phyloP scores from a whole-genome alignment of 805 yeast species.

The Teunomyces aglyptinius region DNA sequence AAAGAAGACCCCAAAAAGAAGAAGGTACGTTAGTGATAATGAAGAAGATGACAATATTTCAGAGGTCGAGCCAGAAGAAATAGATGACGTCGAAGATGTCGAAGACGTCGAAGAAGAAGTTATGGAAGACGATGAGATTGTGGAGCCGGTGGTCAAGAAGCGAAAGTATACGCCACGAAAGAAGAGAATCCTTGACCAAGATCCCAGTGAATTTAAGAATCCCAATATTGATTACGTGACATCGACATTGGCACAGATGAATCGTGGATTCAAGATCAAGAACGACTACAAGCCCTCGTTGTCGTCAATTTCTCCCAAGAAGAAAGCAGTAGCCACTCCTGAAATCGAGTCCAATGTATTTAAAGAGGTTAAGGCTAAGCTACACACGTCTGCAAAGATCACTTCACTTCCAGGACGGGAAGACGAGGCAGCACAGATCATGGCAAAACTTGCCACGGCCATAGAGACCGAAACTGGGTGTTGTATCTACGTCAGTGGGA shows the following conservation, averaged over 20 bases:
- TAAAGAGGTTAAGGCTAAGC: conserved; percentile 37
- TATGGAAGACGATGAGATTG: conserved; percentile 10
- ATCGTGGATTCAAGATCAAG: conserved; percentile 25
- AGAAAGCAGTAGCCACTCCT: background rate
- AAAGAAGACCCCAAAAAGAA: background rate
- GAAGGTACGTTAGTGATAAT: background rate
- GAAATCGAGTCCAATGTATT: conserved; percentile 28
- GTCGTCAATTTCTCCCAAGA: conserved; percentile 18
- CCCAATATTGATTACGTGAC: conserved; percentile 14
- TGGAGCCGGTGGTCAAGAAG: conserved; percentile 7
- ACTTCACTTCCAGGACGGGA: conserved; percentile 81
- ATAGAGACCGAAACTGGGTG: conserved; percentile 71
- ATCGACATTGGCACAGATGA: conserved; percentile 19
- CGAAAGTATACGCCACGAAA: conserved; percentile 7
- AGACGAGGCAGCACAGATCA: conserved; percentile 70
- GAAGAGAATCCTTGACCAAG: conserved; percentile 8
- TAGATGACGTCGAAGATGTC: conserved; percentile 16
- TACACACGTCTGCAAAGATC: conserved; percentile 45
- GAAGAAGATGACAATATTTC: background rate
- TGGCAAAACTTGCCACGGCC: conserved; percentile 66
- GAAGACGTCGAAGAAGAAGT: conserved; percentile 23
- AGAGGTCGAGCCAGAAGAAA: background rate
- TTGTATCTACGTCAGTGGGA: conserved; percentile 89
- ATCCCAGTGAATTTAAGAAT: conserved; percentile 17
- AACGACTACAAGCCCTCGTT: conserved; percentile 17